These are phyloP conservation scores for Cytospora paraplurivora DNA, from an alignment of 2,329 filamentous ascomycete genomes.

Conservation along the genomic window DNA sequence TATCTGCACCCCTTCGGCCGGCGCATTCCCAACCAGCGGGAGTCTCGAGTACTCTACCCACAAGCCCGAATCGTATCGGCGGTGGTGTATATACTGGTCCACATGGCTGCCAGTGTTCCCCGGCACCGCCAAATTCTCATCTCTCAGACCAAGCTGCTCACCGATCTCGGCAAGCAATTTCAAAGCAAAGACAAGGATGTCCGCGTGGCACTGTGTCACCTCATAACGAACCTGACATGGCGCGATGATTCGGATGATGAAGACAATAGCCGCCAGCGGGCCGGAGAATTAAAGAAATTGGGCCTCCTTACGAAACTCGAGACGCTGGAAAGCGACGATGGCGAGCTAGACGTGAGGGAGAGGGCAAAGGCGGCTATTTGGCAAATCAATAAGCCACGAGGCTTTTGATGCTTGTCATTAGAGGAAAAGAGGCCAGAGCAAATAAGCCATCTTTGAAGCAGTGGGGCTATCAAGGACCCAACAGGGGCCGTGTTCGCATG, in stretches of 20 bases:
- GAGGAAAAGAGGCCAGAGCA: background rate
- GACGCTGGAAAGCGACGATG: constrained; percentile 63
- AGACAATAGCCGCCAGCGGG: constrained; percentile 66
- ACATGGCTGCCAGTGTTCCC: constrained; percentile 81
- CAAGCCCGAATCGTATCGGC: constrained; percentile 73
- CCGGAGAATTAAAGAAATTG: constrained; percentile 67
- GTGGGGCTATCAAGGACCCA: background rate
- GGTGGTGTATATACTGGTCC: constrained; percentile 80
- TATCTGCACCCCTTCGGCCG: constrained; percentile 56
- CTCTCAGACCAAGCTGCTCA: constrained; percentile 74
- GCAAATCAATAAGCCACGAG: constrained; percentile 60
- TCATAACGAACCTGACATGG: constrained; percentile 84
- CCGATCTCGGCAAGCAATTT: constrained; percentile 72
- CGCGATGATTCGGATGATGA: constrained; percentile 73
- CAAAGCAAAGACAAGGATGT: constrained; percentile 73
- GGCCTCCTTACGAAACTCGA: constrained; percentile 71
- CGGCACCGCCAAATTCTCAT: constrained; percentile 78
- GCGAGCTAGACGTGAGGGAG: constrained; percentile 80
- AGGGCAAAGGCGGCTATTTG: constrained; percentile 77
- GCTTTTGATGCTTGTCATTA: constrained; percentile 5
- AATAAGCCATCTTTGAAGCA: background rate
- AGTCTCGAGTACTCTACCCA: constrained; percentile 55
- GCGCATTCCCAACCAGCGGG: constrained; percentile 36
- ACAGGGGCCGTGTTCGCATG: background rate
- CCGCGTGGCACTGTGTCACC: constrained; percentile 76